Base-by-base conservation (phyloP, 2,329 filamentous ascomycete species). In the Leptographium lundbergii region DNA sequence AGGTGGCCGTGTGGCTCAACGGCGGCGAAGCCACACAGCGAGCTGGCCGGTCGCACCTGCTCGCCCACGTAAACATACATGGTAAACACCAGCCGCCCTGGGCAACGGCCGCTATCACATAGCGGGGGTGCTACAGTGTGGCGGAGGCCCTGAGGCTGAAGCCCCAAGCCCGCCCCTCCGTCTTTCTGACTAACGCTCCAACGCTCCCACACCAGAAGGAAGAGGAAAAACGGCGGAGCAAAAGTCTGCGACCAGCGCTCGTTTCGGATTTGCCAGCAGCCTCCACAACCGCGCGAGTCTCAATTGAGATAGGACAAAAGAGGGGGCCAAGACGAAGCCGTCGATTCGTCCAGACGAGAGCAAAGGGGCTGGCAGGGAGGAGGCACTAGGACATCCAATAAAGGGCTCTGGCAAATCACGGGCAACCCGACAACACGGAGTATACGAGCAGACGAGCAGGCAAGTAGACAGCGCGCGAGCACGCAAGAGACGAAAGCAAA, bases 191-290 rank as follows among this genome's bases (percentile, higher is more conserved):
- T n/a, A n/a, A n/a, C 17, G 4, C 39, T 42, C 36, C 11, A 3
- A 39, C 11, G 6, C 14, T 17, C 3, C 14, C 3, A 39, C 36
- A 13, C 11, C 5, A 4, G 10, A 13, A 39, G 36, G 4, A 39
- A 39, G 36, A 13, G 4, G 36, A 39, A 39, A 39, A 39, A 11
- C 4, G 14, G 36, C 36, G 14, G 10, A 11, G 4, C 11, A 39
- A 4, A 13, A 11, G 11, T 39, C 36, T 57, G 24, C n/a, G 11
- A n/a, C 54, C 55, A 51, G 45, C 14, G 6, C n/a, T 51, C 25
- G 59, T 61, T 62, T 62, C 59, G 59, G 57, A 58, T 60, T 54
- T 54, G 59, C 53, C 48, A 59, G 47, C 34, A 54, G 24, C 50
- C 53, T 45, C 25, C 50, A 22, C 47, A n/a, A 57, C 32, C 19